Percentiles rank a stretch among this genome's conserved stretches.
Conservation (phyloP, 352 stramenopile species). For the Phytophthora ramorum region DNA sequence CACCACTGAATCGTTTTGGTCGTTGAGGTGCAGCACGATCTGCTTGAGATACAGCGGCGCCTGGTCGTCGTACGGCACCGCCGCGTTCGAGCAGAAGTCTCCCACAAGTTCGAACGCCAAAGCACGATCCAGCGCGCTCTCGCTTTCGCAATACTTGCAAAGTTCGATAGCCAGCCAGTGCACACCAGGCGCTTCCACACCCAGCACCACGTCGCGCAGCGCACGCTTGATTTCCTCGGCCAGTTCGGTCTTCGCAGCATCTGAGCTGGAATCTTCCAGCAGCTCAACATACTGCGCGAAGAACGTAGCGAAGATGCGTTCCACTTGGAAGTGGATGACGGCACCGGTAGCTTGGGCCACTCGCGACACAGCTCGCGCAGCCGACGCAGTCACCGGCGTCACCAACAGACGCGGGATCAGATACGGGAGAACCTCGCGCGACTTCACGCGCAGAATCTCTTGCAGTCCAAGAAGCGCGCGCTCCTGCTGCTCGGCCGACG, state of each 20-base stretch:
- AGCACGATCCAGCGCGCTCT: constrained; percentile 85
- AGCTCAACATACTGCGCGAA: constrained; percentile 76
- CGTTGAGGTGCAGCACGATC: constrained; percentile 96
- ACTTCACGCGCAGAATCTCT: constrained; percentile 97
- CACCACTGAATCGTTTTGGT: constrained; percentile 91
- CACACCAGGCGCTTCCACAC: constrained; percentile 90
- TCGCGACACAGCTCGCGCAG: constrained; percentile 92
- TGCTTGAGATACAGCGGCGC: constrained; percentile 96
- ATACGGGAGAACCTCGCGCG: constrained; percentile 96
- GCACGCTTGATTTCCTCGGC: constrained; percentile 74
- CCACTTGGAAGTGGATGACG: constrained; percentile 97
- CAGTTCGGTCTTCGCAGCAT: constrained; percentile 42
- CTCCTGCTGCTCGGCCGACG: constrained; percentile 59
- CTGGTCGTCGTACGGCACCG: constrained; percentile 93
- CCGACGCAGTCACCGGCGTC: constrained; percentile 89
- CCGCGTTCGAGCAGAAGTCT: constrained; percentile 89
- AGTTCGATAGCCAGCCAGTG: constrained; percentile 96
- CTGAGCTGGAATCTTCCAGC: constrained; percentile 26
- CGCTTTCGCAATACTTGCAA: constrained; percentile 94
- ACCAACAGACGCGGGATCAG: constrained; percentile 96
- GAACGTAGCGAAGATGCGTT: constrained; percentile 92
- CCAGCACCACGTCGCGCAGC: constrained; percentile 80
- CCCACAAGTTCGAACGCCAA: constrained; percentile 93
- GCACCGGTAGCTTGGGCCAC: constrained; percentile 94
- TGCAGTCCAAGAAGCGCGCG: constrained; percentile 97